Conservation (phyloP, 2,329 filamentous ascomycete genomes). For the Karstenula rhodostoma region DNA sequence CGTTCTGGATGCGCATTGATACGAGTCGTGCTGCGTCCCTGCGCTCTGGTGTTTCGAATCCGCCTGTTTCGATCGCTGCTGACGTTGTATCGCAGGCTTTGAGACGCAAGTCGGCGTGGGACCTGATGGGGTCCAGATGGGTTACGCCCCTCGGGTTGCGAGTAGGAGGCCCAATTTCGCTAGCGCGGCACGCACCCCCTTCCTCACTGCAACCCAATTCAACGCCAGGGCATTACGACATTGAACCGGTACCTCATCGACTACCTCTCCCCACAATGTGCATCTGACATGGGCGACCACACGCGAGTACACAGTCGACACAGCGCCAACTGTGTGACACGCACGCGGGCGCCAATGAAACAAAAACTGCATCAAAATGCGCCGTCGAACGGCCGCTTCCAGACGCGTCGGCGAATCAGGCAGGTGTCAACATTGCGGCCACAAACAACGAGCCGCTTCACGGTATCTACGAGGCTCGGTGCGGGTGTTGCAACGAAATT, state of each 20-base stretch:
- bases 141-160: too few species aligned
- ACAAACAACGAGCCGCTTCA: neutral
- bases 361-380: conserved; percentile 16
- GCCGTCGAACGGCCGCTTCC: neutral
- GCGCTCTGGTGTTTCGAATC: neutral
- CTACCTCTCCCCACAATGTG: neutral
- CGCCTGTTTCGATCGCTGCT: neutral
- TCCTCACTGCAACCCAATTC: neutral
- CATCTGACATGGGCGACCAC: neutral
- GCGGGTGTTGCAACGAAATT: neutral
- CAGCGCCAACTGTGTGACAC: neutral
- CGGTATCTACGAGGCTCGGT: neutral
- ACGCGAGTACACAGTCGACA: neutral
- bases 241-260: neutral
- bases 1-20: neutral
- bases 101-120: neutral
- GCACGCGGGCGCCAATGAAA: conserved; percentile 19
- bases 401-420: neutral
- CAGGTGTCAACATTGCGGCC: conserved; percentile 2
- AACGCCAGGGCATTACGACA: neutral
- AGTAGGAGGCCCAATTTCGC: neutral
- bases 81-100: neutral
- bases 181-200: neutral
- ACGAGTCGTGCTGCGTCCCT: neutral
- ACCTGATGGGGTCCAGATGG: neutral